These are phyloP conservation scores for Mortierella sp. DNA, from an alignment of 371 early-diverging fungal genomes.

Conservation along the genomic window DNA sequence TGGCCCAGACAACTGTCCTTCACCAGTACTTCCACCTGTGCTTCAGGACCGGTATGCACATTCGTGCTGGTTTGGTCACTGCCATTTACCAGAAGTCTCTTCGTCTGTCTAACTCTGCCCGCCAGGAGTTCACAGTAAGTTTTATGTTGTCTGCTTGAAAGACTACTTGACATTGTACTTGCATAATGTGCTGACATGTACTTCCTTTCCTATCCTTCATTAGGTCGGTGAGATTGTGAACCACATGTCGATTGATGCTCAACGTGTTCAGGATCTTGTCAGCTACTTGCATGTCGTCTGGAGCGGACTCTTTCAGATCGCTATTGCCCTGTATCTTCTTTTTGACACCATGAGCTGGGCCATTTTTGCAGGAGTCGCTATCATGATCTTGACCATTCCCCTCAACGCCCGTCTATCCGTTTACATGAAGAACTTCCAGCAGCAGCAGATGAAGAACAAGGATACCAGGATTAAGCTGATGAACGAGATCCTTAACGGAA, in stretches of 20 bases:
- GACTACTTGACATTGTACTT: not conserved
- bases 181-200: not conserved
- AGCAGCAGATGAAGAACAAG: conserved; percentile 92
- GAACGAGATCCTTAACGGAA: conserved; percentile 95
- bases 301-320: conserved; percentile 95
- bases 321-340: conserved; percentile 83
- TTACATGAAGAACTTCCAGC: conserved; percentile 80
- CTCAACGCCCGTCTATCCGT: conserved; percentile 74
- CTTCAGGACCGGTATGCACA: conserved; percentile 83
- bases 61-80: conserved; percentile 87
- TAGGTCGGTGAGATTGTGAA: conserved; percentile 81
- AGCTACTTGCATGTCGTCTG: conserved; percentile 86
- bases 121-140: conserved; percentile 81
- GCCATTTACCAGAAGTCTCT: conserved; percentile 92
- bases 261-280: conserved; percentile 77
- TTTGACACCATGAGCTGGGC: conserved; percentile 88
- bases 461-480: conserved; percentile 91
- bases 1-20: conserved; percentile 87
- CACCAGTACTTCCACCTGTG: conserved; percentile 94
- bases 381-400: conserved; percentile 86
- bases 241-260: conserved; percentile 93
- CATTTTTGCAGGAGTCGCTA: conserved; percentile 88
- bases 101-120: conserved; percentile 82
- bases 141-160: not conserved
- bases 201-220: not conserved